Percentiles rank a stretch among this genome's conserved stretches.
Evolutionary conservation across 2,329 filamentous ascomycete species (phyloP).

Genomic region (Elsinoe perseae): DNA sequence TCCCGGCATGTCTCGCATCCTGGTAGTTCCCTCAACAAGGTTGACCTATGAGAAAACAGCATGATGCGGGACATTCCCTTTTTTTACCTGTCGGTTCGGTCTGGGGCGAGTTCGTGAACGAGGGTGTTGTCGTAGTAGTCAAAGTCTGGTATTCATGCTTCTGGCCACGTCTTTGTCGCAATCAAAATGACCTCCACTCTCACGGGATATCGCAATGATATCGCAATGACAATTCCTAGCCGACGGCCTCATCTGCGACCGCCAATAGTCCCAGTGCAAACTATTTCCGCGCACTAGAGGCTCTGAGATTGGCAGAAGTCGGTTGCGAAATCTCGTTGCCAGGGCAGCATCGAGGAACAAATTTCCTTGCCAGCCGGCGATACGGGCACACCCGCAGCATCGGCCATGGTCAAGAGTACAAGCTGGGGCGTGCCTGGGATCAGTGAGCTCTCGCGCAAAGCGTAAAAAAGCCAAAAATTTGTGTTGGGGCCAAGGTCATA

Average conservation of each 20-base stretch:
- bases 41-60: constrained; percentile 1
- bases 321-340: constrained; percentile 14
- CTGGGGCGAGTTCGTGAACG: constrained; percentile 3
- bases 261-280: neutral
- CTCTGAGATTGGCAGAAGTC: constrained; percentile 1
- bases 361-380: constrained; percentile 13
- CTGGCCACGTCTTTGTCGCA: neutral
- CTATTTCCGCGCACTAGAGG: constrained; percentile 10
- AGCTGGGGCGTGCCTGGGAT: constrained; percentile 11
- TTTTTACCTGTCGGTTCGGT: neutral
- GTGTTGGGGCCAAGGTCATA: constrained; percentile 5
- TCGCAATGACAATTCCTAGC: constrained; percentile 6
- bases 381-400: constrained; percentile 13
- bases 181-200: constrained; percentile 2
- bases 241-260: constrained; percentile 9
- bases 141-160: neutral
- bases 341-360: constrained; percentile 15
- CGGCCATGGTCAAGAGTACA: neutral
- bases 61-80: neutral
- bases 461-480: neutral
- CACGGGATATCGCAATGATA: neutral
- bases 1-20: constrained; percentile 7
- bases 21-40: constrained; percentile 2
- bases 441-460: constrained; percentile 8
- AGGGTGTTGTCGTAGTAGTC: neutral